Percentiles rank a stretch among this genome's conserved stretches.
Evolutionary conservation across 768 basidiomycete genomes (phyloP).

Genomic region (Lentinula edodes): DNA sequence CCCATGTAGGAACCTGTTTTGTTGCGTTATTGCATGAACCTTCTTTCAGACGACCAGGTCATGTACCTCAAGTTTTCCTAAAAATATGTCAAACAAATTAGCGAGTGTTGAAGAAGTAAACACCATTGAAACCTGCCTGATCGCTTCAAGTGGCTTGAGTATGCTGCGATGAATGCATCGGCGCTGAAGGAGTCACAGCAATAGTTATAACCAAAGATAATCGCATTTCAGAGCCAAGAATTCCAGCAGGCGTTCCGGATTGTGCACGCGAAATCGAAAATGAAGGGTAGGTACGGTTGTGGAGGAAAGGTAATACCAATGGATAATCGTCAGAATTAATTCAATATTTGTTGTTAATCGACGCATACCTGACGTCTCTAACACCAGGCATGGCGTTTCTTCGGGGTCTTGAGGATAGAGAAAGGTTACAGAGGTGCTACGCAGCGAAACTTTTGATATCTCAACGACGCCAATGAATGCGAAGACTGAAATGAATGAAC

Average conservation of each 20-base stretch:
- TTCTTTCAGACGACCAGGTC: neutral
- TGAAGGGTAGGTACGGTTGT: too few species aligned
- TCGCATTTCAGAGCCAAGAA: neutral
- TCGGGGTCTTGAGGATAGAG: constrained; percentile 40
- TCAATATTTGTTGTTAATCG: neutral
- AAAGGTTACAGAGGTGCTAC: constrained; percentile 26
- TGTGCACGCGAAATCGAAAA: neutral
- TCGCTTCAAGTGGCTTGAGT: constrained; percentile 94
- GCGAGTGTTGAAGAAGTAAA: neutral
- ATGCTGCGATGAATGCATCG: constrained; percentile 90
- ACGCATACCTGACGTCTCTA: constrained; percentile 68
- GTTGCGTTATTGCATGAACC: neutral
- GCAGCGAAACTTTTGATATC: constrained; percentile 2
- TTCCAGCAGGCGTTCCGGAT: neutral
- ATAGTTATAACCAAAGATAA: constrained; percentile 10
- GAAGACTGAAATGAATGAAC: neutral
- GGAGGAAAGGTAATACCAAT: too few species aligned
- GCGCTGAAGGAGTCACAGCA: constrained; percentile 49
- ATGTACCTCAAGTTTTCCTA: constrained; percentile 1
- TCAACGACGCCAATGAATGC: neutral
- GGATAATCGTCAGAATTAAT: neutral
- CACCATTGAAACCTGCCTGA: constrained; percentile 82
- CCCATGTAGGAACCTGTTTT: constrained; percentile 88
- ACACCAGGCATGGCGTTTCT: constrained; percentile 72
- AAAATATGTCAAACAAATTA: neutral